These are phyloP conservation scores for Exsudoporus frostii DNA, from an alignment of 768 basidiomycete genomes.

Conservation along the genomic window DNA sequence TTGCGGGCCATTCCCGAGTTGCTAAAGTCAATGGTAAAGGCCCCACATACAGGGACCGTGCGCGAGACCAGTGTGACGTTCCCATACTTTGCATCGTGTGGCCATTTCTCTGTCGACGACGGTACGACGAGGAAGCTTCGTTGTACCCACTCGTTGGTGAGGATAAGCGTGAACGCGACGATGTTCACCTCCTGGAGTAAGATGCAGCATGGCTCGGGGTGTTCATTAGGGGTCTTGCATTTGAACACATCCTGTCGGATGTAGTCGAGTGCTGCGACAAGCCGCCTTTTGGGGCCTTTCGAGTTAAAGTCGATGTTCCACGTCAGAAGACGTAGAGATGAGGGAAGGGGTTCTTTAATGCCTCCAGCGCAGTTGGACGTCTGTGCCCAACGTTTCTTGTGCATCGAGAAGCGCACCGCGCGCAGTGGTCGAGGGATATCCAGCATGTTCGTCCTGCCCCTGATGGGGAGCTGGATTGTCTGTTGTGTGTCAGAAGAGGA, in stretches of 20 bases:
- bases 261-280: constrained; percentile 48
- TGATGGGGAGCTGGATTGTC: constrained; percentile 13
- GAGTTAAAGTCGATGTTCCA: constrained; percentile 68
- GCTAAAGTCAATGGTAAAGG: constrained; percentile 52
- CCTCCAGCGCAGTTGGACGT: constrained; percentile 35
- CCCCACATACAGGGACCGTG: constrained; percentile 46
- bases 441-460: constrained; percentile 18
- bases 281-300: constrained; percentile 39
- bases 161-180: constrained; percentile 44
- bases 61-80: constrained; percentile 67
- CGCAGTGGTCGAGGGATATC: constrained; percentile 29
- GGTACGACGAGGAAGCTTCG: constrained; percentile 59
- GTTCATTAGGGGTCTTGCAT: constrained; percentile 39
- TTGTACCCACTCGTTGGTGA: constrained; percentile 61
- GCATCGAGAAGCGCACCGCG: constrained; percentile 32
- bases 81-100: constrained; percentile 49
- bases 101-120: constrained; percentile 53
- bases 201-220: constrained; percentile 58
- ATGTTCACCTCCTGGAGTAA: constrained; percentile 66
- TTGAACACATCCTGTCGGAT: constrained; percentile 52
- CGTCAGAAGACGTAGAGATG: constrained; percentile 53
- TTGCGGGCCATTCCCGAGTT: constrained; percentile 49
- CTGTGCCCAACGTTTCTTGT: constrained; percentile 32
- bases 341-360: constrained; percentile 36
- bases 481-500: constrained; percentile 30